These are phyloP conservation scores for Taiozyma sp. DNA, from an alignment of 1,139 yeast genomes.

Conservation along the genomic window DNA sequence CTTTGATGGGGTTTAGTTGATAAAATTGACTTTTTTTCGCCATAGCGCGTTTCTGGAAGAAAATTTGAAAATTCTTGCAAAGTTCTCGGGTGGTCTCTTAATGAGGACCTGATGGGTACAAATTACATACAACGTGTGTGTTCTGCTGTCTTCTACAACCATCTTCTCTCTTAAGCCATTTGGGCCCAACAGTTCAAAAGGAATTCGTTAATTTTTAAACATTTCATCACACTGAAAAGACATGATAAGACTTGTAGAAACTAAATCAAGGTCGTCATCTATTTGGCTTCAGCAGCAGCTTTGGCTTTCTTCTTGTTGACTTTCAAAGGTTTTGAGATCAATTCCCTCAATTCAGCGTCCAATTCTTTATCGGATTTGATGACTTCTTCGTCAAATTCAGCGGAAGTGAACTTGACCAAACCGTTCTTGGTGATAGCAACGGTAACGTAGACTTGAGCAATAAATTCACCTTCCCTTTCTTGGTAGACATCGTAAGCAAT, in stretches of 20 bases:
- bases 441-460: conserved; percentile 75
- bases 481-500: conserved; percentile 65
- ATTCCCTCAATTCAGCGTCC: conserved; percentile 41
- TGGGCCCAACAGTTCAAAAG: background rate
- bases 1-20: background rate
- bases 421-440: conserved; percentile 74
- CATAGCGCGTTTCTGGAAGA: background rate
- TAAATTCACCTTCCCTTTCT: conserved; percentile 62
- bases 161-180: background rate
- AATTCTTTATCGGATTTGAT: conserved; percentile 57
- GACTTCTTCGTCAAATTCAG: conserved; percentile 41
- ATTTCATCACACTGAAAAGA: background rate
- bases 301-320: conserved; percentile 49
- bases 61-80: background rate
- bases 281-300: conserved; percentile 10
- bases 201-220: background rate
- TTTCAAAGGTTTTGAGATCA: conserved; percentile 53
- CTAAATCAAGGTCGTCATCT: background rate
- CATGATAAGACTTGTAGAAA: background rate
- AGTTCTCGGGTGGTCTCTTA: background rate
- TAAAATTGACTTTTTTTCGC: background rate
- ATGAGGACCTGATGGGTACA: background rate
- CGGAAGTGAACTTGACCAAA: conserved; percentile 56
- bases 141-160: background rate
- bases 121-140: background rate